Base-by-base conservation (phyloP, 805 yeast species). In the Hanseniaspora lindneri region DNA sequence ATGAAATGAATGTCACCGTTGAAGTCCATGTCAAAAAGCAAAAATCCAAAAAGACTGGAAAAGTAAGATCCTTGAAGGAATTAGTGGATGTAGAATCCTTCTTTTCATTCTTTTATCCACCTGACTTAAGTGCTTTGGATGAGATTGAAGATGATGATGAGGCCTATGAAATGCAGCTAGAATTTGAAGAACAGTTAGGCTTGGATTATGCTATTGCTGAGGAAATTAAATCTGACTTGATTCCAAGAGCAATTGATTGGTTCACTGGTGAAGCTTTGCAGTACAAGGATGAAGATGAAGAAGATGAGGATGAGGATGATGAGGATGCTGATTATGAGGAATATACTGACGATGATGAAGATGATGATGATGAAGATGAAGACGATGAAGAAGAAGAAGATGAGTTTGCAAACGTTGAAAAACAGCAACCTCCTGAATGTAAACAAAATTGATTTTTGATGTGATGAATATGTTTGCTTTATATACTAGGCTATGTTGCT, bases 171-270 rank as follows among this genome's bases (percentile, higher is more conserved):
- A 74, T 68, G 4, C 77, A 70, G 5, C 79, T 74, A 24, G 75
- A 71, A 7, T 77, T 72, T 29, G 80, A 71, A 3, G 70, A 66
- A 17, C 83, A 76, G 4, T 70, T 92, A 59, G 96, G 87, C 58
- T 71, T 84, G 58, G 98, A 92, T 68, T 92, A 92, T 70, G 92
- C 87, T 61, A 73, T 92, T 54, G 98, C 97, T 54, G 98, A 92
- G 67, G 88, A 88, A 60, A 77, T 92, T 64, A 92, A 92, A 71
- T 97, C 92, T 66, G 83, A 92, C 66, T 75, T 92, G 62, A 80
- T 92, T 54, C 96, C 97, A 54, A 79, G 96, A 62, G 97, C 97
- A 46, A 76, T 92, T 59, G 97, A 89, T 65, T 92, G 98, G 97
- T 92, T 87, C 66, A 89, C 98, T 9, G 98, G 98, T 41, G 86